Percentiles rank a stretch among this genome's conserved stretches.
phyloP scores from a whole-genome alignment of 495 filamentous ascomycete genomes.

The Margaritispora aquatica region DNA sequence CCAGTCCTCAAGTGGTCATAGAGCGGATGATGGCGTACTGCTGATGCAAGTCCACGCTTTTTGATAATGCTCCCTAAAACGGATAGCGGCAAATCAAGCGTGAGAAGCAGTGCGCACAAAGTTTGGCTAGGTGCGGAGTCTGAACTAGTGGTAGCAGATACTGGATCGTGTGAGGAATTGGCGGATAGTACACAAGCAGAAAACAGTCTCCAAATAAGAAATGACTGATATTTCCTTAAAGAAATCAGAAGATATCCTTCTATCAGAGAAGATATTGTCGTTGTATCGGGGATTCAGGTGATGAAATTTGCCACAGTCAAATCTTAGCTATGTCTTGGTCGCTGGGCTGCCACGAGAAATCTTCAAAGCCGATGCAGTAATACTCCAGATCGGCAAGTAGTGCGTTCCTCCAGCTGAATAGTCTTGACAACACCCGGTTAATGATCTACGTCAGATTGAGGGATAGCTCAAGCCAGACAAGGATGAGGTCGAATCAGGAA shows the following conservation, averaged over 20 bases:
- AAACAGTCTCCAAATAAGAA: no score
- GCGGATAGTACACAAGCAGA: no score
- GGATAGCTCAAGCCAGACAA: not conserved
- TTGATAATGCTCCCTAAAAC: not conserved
- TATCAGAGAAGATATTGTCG: no score
- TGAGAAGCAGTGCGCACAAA: not conserved
- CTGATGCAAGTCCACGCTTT: slow-evolving; percentile 15
- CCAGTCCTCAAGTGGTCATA: slow-evolving; percentile 14
- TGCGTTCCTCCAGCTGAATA: not conserved
- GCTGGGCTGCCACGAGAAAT: not conserved
- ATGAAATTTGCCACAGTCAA: not conserved
- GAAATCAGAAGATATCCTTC: no score
- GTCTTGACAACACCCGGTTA: slow-evolving; percentile 8
- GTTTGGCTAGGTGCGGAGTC: no score
- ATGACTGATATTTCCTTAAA: no score
- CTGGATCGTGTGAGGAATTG: no score
- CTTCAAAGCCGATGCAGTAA: slow-evolving; percentile 7
- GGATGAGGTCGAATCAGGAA: not conserved
- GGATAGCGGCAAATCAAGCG: slow-evolving; percentile 14
- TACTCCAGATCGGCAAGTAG: slow-evolving; percentile 12
- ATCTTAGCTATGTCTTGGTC: not conserved
- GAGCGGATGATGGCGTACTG: slow-evolving; percentile 15
- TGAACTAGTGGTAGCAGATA: no score
- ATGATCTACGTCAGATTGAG: slow-evolving; percentile 13
- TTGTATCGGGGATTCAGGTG: not conserved